These are phyloP conservation scores for Leccinum pachyderme DNA, from an alignment of 1,284 basidiomycete species.

Conservation along the genomic window DNA sequence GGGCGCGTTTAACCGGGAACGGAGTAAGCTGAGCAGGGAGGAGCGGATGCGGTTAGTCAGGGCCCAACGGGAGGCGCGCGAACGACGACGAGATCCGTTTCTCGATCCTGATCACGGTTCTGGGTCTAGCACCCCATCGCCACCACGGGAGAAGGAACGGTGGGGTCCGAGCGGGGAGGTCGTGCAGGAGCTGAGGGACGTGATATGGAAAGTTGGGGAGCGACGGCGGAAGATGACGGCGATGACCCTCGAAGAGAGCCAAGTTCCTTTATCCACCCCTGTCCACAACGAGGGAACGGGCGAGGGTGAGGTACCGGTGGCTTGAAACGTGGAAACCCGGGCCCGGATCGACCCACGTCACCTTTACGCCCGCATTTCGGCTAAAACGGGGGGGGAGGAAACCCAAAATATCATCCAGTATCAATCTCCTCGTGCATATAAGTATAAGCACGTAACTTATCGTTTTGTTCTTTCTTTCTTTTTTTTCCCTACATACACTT, in stretches of 20 bases:
- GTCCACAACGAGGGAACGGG: background rate
- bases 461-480: too few relatives aligned
- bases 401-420: too few relatives aligned
- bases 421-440: too few relatives aligned
- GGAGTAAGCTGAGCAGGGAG: conserved; percentile 63
- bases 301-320: background rate
- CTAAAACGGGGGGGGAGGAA: too few relatives aligned
- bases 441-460: too few relatives aligned
- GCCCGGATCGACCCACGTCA: too few relatives aligned
- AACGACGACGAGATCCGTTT: background rate
- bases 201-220: conserved; percentile 81
- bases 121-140: background rate
- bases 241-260: background rate
- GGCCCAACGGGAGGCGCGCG: conserved; percentile 46
- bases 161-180: conserved; percentile 79
- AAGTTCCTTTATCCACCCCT: background rate
- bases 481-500: too few relatives aligned
- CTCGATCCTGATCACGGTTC: background rate
- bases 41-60: conserved; percentile 66
- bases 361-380: too few relatives aligned
- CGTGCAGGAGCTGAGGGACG: conserved; percentile 78
- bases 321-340: background rate
- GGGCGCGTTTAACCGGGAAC: conserved; percentile 47
- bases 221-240: conserved; percentile 50
- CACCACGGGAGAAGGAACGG: conserved; percentile 33